Percentiles rank a stretch among this genome's conserved stretches.
Evolutionary conservation across 2,329 filamentous ascomycete genomes (phyloP).

Genomic region (Arachnomyces sp.): DNA sequence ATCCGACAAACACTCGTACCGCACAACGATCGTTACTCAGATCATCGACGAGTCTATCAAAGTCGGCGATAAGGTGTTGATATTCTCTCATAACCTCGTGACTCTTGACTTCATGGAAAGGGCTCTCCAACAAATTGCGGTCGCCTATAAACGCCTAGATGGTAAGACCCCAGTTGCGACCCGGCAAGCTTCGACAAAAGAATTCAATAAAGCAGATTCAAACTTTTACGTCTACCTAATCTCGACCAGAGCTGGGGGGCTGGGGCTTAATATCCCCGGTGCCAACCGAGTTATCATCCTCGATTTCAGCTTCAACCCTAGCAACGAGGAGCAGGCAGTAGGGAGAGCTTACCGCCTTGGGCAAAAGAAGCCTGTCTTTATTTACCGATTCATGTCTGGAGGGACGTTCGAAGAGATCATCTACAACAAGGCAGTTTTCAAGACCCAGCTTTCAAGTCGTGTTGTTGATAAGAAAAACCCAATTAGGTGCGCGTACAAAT

Average conservation of each 20-base stretch:
- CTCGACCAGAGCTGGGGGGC: conserved; percentile 71
- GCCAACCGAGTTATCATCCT: conserved; percentile 83
- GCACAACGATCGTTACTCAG: conserved; percentile 56
- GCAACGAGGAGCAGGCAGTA: conserved; percentile 76
- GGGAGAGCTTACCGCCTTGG: conserved; percentile 80
- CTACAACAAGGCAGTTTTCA: conserved; percentile 69
- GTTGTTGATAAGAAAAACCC: conserved; percentile 80
- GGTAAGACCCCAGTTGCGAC: conserved; percentile 49
- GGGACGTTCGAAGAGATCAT: conserved; percentile 72
- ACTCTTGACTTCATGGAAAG: conserved; percentile 62
- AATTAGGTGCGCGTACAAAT: conserved; percentile 54
- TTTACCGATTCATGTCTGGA: conserved; percentile 71
- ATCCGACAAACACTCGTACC: conserved; percentile 53
- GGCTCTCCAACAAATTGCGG: conserved; percentile 43
- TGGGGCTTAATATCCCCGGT: conserved; percentile 73
- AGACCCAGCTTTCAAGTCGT: conserved; percentile 66
- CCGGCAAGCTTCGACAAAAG: conserved; percentile 57
- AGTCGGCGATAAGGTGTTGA: conserved; percentile 62
- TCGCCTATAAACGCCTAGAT: conserved; percentile 54
- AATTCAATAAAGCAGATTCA: conserved; percentile 54
- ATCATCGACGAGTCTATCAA: conserved; percentile 60
- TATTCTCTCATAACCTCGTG: conserved; percentile 67
- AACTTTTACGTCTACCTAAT: conserved; percentile 61
- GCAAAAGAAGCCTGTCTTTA: conserved; percentile 69
- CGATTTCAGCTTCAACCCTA: conserved; percentile 74